Evolutionary conservation across 2,329 filamentous ascomycete genomes (phyloP).

Genomic region (Fusarium armeniacum): DNA sequence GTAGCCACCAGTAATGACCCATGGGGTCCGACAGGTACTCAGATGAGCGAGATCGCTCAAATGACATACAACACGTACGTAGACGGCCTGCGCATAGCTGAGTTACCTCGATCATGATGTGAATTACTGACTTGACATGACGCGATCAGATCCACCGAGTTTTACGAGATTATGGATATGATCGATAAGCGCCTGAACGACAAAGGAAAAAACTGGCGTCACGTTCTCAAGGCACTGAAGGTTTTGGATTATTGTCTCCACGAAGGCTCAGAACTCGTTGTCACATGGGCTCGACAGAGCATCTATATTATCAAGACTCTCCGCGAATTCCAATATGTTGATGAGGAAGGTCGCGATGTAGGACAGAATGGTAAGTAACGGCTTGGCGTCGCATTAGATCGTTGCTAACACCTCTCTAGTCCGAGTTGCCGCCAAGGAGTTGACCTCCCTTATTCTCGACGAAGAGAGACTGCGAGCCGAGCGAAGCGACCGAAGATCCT

Average conservation of each 20-base stretch:
- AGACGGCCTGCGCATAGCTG: slow-evolving; percentile 4
- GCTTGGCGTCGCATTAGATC: background rate
- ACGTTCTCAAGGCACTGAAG: slow-evolving; percentile 97
- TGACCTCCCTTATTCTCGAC: slow-evolving; percentile 91
- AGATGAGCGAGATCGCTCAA: slow-evolving; percentile 98
- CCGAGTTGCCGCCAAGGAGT: slow-evolving; percentile 93
- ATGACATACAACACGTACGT: slow-evolving; percentile 97
- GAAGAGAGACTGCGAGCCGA: slow-evolving; percentile 93
- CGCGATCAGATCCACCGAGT: slow-evolving; percentile 83
- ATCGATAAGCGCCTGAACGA: slow-evolving; percentile 98
- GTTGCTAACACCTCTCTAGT: slow-evolving; percentile 67
- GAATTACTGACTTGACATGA: slow-evolving; percentile 40
- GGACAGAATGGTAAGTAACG: slow-evolving; percentile 87
- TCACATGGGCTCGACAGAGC: slow-evolving; percentile 98
- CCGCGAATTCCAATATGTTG: slow-evolving; percentile 95
- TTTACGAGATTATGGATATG: slow-evolving; percentile 99
- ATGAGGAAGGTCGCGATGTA: slow-evolving; percentile 95
- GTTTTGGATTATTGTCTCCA: slow-evolving; percentile 98
- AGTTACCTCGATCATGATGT: background rate
- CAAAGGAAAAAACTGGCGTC: slow-evolving; percentile 99
- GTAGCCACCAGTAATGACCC: slow-evolving; percentile 97
- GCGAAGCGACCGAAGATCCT: slow-evolving; percentile 89
- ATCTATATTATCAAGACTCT: slow-evolving; percentile 99
- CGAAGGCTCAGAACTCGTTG: slow-evolving; percentile 94
- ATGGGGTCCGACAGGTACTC: slow-evolving; percentile 97